Evolutionary conservation across 305 asterid genomes (phyloP).

Genomic region (Lippia alba): DNA sequence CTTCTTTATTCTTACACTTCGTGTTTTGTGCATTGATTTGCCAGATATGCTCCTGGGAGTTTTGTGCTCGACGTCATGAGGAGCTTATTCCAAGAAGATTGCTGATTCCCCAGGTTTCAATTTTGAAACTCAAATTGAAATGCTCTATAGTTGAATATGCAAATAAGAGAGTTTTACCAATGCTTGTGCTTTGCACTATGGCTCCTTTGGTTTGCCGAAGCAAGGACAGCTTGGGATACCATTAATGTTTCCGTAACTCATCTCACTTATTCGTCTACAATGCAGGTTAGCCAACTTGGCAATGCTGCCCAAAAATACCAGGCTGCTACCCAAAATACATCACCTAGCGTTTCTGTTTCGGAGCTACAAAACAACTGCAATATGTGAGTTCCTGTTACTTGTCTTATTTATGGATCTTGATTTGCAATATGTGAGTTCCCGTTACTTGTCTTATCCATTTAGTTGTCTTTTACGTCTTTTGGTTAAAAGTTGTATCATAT

Average conservation of each 20-base stretch:
- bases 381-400: slow-evolving; percentile 38
- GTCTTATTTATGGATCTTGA: slow-evolving; percentile 20
- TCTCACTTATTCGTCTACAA: slow-evolving; percentile 25
- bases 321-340: slow-evolving; percentile 62
- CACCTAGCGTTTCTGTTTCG: slow-evolving; percentile 52
- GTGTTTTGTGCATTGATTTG: slow-evolving; percentile 13
- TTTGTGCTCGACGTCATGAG: slow-evolving; percentile 79
- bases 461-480: background rate
- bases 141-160: background rate
- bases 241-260: slow-evolving; percentile 1
- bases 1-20: slow-evolving; percentile 12
- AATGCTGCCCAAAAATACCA: slow-evolving; percentile 82
- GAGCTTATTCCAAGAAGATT: slow-evolving; percentile 77
- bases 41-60: slow-evolving; percentile 80
- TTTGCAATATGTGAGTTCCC: slow-evolving; percentile 44
- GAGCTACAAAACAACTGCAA: slow-evolving; percentile 66
- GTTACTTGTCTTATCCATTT: slow-evolving; percentile 12
- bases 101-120: slow-evolving; percentile 65
- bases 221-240: background rate
- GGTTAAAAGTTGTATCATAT: background rate
- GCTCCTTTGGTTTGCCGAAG: slow-evolving; percentile 17
- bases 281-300: slow-evolving; percentile 77
- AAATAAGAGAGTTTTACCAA: background rate
- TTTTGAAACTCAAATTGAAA: slow-evolving; percentile 13
- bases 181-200: slow-evolving; percentile 3